Conservation (phyloP, 345 rosid species). For the Lenwebbia sp. region DNA sequence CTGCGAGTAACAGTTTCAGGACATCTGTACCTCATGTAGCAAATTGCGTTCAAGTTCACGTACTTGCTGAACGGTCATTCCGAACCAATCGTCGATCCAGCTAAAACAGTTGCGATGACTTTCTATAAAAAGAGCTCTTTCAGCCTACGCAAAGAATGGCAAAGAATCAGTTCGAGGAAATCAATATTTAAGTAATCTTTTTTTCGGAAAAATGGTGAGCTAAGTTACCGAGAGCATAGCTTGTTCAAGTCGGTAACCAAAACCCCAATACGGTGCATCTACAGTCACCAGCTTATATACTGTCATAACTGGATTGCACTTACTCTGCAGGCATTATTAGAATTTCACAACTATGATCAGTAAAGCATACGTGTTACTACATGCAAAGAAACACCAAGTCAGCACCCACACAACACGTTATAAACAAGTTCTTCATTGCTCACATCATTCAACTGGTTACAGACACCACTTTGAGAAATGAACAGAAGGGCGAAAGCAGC, state of each 20-base stretch:
- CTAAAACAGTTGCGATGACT: slow-evolving; percentile 51
- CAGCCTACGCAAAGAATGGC: slow-evolving; percentile 29
- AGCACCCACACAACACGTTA: not conserved
- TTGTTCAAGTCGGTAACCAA: slow-evolving; percentile 61
- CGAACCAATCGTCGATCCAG: slow-evolving; percentile 73
- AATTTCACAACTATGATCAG: not conserved
- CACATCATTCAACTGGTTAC: not conserved
- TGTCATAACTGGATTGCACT: slow-evolving; percentile 54
- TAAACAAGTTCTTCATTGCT: not conserved
- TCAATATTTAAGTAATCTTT: not conserved
- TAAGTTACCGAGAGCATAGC: slow-evolving; percentile 49
- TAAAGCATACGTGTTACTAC: not conserved
- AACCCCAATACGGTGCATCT: slow-evolving; percentile 77
- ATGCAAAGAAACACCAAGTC: not conserved
- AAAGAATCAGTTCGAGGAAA: not conserved
- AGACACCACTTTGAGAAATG: not conserved
- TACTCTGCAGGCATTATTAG: slow-evolving; percentile 30
- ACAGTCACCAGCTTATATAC: slow-evolving; percentile 57
- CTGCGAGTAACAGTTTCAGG: not conserved
- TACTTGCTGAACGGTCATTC: slow-evolving; percentile 39
- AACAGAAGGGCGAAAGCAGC: not conserved
- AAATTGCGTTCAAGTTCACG: slow-evolving; percentile 30
- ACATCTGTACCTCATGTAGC: slow-evolving; percentile 26
- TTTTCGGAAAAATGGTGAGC: not conserved
- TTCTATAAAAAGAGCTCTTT: slow-evolving; percentile 48